phyloP scores from a whole-genome alignment of 495 filamentous ascomycete genomes.

The Penicillium tannophilum region DNA sequence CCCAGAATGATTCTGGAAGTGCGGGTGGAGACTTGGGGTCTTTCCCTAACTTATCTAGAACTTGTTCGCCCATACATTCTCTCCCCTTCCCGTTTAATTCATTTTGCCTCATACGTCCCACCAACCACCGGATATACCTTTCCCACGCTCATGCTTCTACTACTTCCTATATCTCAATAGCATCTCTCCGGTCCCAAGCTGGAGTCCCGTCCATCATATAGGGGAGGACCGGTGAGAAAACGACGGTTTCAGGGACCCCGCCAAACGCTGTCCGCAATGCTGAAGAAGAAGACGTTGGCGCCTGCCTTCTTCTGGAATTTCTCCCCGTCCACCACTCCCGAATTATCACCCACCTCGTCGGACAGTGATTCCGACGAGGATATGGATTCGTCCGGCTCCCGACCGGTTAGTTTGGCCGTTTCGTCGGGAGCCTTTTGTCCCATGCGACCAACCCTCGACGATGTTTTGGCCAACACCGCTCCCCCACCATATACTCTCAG shows the following conservation, averaged over 20 bases:
- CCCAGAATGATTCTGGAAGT: slow-evolving; percentile 28
- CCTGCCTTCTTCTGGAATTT: slow-evolving; percentile 48
- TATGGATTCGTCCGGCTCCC: slow-evolving; percentile 53
- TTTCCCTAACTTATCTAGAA: slow-evolving; percentile 6
- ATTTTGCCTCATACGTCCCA: not conserved
- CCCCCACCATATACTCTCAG: slow-evolving; percentile 88
- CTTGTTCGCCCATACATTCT: not conserved
- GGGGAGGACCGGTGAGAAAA: slow-evolving; percentile 32
- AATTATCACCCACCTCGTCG: slow-evolving; percentile 47
- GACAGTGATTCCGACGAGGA: slow-evolving; percentile 61
- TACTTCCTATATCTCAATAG: slow-evolving; percentile 14
- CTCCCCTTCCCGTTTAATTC: not conserved
- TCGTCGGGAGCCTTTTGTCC: slow-evolving; percentile 65
- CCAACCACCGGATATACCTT: not conserved
- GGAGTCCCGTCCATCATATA: slow-evolving; percentile 24
- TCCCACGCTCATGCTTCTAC: not conserved
- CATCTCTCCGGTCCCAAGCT: slow-evolving; percentile 20
- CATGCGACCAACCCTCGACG: slow-evolving; percentile 78
- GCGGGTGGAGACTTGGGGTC: slow-evolving; percentile 1
- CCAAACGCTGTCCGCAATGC: slow-evolving; percentile 50
- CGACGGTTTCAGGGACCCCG: slow-evolving; percentile 28
- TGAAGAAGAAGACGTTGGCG: slow-evolving; percentile 48
- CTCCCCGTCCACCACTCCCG: slow-evolving; percentile 44
- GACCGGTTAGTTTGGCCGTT: slow-evolving; percentile 65
- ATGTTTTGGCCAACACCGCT: slow-evolving; percentile 85